These are phyloP conservation scores for Podila horticola DNA, from an alignment of 192 early-diverging fungal species.

Conservation along the genomic window DNA sequence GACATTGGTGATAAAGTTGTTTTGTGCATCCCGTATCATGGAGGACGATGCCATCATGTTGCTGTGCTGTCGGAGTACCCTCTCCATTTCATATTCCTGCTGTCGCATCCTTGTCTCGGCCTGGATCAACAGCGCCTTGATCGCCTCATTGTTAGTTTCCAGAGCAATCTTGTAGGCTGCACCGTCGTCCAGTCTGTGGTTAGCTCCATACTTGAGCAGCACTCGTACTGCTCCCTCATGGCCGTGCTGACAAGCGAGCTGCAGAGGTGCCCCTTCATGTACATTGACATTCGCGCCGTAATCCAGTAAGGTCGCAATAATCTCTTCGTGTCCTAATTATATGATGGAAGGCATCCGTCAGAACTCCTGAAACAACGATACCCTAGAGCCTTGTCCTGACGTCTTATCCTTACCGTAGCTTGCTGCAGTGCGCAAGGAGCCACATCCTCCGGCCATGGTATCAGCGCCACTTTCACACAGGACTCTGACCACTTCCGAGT, in stretches of 20 bases:
- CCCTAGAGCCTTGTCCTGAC: not conserved
- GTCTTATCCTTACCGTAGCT: slow-evolving; percentile 20
- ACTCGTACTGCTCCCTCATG: slow-evolving; percentile 42
- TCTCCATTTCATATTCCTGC: slow-evolving; percentile 32
- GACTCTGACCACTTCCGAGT: slow-evolving; percentile 27
- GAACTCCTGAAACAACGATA: not conserved
- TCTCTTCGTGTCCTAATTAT: slow-evolving; percentile 22
- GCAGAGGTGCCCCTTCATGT: slow-evolving; percentile 47
- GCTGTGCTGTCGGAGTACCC: slow-evolving; percentile 34
- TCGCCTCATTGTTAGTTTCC: slow-evolving; percentile 35
- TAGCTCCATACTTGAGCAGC: slow-evolving; percentile 31
- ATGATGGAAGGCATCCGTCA: not conserved
- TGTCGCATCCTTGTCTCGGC: slow-evolving; percentile 40
- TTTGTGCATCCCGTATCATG: not conserved
- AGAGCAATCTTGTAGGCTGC: slow-evolving; percentile 43
- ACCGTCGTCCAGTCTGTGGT: slow-evolving; percentile 47
- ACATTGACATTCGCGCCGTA: slow-evolving; percentile 48
- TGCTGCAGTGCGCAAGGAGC: slow-evolving; percentile 34
- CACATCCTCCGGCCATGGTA: slow-evolving; percentile 44
- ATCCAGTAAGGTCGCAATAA: slow-evolving; percentile 35
- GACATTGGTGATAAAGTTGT: slow-evolving; percentile 2
- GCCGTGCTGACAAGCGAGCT: slow-evolving; percentile 39
- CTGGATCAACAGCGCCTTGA: slow-evolving; percentile 31
- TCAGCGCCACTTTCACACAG: slow-evolving; percentile 44
- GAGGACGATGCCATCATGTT: slow-evolving; percentile 12